Percentiles rank a stretch among this genome's conserved stretches.
Evolutionary conservation across 225 moss, liverwort and hornwort genomes (phyloP).

Genomic region (Lunularia cruciata): DNA sequence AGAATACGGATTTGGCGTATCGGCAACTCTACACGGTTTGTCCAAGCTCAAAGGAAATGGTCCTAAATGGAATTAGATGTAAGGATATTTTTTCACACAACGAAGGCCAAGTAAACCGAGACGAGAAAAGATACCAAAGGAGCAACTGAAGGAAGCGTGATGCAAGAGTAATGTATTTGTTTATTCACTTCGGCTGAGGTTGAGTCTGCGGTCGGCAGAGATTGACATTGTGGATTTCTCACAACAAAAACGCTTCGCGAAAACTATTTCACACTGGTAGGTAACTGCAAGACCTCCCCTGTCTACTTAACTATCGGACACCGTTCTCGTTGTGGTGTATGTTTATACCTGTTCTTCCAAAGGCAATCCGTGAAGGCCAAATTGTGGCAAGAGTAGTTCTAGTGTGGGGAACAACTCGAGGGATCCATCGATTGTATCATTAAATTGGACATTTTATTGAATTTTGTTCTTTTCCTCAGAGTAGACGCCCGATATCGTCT

Average conservation of each 20-base stretch:
- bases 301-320: not conserved
- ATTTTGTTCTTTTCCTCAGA: constrained; percentile 20
- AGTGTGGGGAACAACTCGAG: not conserved
- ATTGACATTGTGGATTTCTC: not conserved
- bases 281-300: not conserved
- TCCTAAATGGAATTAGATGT: no score
- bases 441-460: constrained; percentile 15
- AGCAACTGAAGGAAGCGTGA: no score
- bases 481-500: constrained; percentile 5
- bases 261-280: not conserved
- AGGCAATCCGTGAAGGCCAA: not conserved
- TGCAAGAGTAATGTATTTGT: not conserved
- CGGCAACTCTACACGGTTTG: no score
- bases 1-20: no score
- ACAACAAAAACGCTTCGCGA: not conserved
- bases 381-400: not conserved
- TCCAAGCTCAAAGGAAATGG: no score
- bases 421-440: not conserved
- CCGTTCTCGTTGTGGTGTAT: not conserved
- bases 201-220: constrained; percentile 6
- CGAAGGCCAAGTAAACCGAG: no score
- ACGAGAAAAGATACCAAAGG: no score
- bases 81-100: no score
- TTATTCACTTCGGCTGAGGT: constrained; percentile 9
- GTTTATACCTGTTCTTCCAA: not conserved